Evolutionary conservation across 768 basidiomycete genomes (phyloP).

Genomic region (Naganishia vaughanmartiniae): DNA sequence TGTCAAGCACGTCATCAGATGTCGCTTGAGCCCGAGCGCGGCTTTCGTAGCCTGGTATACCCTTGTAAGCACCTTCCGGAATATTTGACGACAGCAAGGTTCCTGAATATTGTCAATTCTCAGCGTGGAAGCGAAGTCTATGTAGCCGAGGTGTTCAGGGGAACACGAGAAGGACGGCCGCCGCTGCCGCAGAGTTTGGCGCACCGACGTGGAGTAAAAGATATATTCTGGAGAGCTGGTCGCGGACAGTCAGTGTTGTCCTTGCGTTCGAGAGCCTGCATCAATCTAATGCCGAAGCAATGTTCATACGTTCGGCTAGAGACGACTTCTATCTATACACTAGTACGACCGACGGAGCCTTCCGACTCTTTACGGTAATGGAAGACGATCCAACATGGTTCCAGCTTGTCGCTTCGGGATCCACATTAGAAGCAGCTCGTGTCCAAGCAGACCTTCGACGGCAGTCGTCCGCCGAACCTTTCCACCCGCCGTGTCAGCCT

Average conservation of each 20-base stretch:
- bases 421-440: not conserved
- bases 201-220: slow-evolving; percentile 1
- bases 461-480: not conserved
- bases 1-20: not conserved
- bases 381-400: slow-evolving; percentile 23
- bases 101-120: no score
- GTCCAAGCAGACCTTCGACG: not conserved
- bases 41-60: slow-evolving; percentile 15
- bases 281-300: no score
- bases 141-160: not conserved
- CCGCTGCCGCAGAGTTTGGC: not conserved
- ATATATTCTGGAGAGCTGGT: slow-evolving; percentile 4
- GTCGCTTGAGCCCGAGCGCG: slow-evolving; percentile 17
- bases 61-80: not conserved
- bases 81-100: not conserved
- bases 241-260: slow-evolving; percentile 1
- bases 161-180: not conserved
- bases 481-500: not conserved
- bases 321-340: slow-evolving; percentile 21
- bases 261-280: not conserved
- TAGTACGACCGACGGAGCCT: slow-evolving; percentile 8
- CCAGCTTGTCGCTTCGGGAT: slow-evolving; percentile 11
- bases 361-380: slow-evolving; percentile 16
- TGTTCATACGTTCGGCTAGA: not conserved
- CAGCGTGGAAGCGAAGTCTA: slow-evolving; percentile 7